Base-by-base conservation (phyloP, 2,329 filamentous ascomycete species). In the Beauveria medogensis region DNA sequence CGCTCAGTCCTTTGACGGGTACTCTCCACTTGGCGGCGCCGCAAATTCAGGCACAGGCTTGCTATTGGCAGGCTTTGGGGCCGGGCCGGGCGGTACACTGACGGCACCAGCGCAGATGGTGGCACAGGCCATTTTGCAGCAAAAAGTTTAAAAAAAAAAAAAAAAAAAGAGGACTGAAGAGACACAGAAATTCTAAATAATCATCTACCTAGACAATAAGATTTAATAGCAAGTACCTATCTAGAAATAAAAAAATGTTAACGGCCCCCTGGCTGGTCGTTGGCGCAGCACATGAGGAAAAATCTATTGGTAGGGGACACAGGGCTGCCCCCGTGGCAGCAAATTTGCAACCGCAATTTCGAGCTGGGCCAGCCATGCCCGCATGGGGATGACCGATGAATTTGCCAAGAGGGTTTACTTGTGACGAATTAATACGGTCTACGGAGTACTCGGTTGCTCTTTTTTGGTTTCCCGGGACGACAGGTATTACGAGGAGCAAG, bases 331-430 rank as follows among this genome's bases (percentile, higher is more conserved):
- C 24, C 53, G 40, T 26, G 24, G 40, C 40, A 44, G 18, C 37
- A 24, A 44, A 20, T 34, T 59, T 22, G 46, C 62, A 62, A 65
- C 62, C 67, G 68, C 67, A 70, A 70, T 70, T 69, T 70, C 67
- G 59, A 63, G 62, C 62, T 63, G 61, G 52, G 30, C n/a, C 43
- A 56, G 22, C 26, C 22, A n/a, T 37, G 53, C 5, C 12, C 14
- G n/a, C 10, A 18, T 37, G 34, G 10, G 34, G 20, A 18, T 54
- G 14, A 26, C 34, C 3, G 22, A 12, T 24, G 22, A 18, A 22
- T 16, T 24, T 54, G 34, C n/a, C 37, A 26, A 41, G 22, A 26
- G 20, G n/a, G 43, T 22, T 37, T 37, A 37, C 34, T 5, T 37
- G 34, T 12, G 34, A 37, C 34, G 34, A 37, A 37, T 37, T 37